Evolutionary conservation across 208 protist genomes (phyloP).

Genomic region (Leishmania lainsoni): DNA sequence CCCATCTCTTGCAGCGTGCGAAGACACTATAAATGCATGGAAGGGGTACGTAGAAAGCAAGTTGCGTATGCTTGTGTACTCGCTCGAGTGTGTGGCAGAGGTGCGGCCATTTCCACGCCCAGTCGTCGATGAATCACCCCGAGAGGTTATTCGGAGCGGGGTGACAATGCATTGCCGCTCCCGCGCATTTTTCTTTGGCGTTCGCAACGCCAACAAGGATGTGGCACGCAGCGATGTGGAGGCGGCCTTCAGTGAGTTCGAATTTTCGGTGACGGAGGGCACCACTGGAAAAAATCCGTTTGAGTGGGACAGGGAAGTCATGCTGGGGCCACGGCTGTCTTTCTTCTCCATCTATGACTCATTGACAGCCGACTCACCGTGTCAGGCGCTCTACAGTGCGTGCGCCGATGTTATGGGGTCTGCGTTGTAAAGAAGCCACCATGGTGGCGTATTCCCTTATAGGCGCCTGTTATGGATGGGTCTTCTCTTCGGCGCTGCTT

Average conservation of each 20-base stretch:
- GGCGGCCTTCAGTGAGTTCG: slow-evolving; percentile 17
- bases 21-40: slow-evolving; percentile 51
- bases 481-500: not conserved
- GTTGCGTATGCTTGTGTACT: slow-evolving; percentile 78
- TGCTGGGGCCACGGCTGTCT: slow-evolving; percentile 47
- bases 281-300: slow-evolving; percentile 30
- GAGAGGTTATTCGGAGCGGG: slow-evolving; percentile 1
- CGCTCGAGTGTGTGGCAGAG: slow-evolving; percentile 67
- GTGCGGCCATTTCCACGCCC: slow-evolving; percentile 53
- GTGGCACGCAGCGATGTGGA: slow-evolving; percentile 17
- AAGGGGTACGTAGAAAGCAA: slow-evolving; percentile 78
- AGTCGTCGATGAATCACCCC: slow-evolving; percentile 6
- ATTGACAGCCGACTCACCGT: slow-evolving; percentile 3
- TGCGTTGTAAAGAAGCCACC: not conserved
- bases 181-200: slow-evolving; percentile 30
- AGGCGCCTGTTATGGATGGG: not conserved
- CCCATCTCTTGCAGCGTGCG: slow-evolving; percentile 15
- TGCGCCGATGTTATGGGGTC: slow-evolving; percentile 10
- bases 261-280: slow-evolving; percentile 34
- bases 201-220: slow-evolving; percentile 11
- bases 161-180: slow-evolving; percentile 11
- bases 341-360: slow-evolving; percentile 23
- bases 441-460: not conserved
- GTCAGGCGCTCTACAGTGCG: slow-evolving; percentile 19
- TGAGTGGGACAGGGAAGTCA: slow-evolving; percentile 38